These are phyloP conservation scores for Fusarium sambucinum DNA, from an alignment of 2,329 filamentous ascomycete genomes.

Conservation along the genomic window DNA sequence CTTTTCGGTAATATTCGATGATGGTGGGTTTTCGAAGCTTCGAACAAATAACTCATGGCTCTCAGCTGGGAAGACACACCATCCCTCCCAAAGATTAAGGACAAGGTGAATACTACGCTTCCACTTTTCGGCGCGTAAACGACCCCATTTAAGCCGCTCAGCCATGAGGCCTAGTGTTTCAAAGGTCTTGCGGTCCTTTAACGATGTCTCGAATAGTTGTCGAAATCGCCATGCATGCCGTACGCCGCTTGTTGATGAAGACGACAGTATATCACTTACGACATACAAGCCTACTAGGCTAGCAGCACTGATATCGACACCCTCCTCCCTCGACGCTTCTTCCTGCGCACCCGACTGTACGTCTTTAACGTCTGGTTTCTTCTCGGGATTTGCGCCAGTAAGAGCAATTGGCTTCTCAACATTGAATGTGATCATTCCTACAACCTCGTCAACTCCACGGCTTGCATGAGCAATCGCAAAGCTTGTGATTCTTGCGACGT, in stretches of 20 bases:
- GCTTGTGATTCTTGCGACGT: conserved; percentile 85
- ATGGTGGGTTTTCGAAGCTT: conserved; percentile 78
- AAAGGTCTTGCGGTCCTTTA: conserved; percentile 77
- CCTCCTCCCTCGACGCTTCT: conserved; percentile 56
- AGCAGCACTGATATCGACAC: conserved; percentile 74
- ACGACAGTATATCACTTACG: conserved; percentile 80
- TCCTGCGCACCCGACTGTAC: conserved; percentile 50
- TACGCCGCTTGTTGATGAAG: conserved; percentile 79
- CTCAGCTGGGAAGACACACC: conserved; percentile 79
- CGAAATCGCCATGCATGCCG: conserved; percentile 90
- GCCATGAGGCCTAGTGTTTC: conserved; percentile 80
- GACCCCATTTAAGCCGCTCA: conserved; percentile 80
- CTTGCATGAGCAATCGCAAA: conserved; percentile 92
- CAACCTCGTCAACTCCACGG: conserved; percentile 87
- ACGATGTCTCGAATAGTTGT: conserved; percentile 79
- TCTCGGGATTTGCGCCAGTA: conserved; percentile 75
- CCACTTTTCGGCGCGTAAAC: conserved; percentile 86
- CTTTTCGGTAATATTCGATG: conserved; percentile 50
- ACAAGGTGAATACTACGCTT: conserved; percentile 79
- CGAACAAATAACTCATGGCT: conserved; percentile 78
- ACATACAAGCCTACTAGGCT: conserved; percentile 86
- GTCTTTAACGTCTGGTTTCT: conserved; percentile 55
- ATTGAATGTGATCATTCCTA: conserved; percentile 88
- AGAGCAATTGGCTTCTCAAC: conserved; percentile 80
- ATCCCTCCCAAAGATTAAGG: conserved; percentile 77